Evolutionary conservation across 140 eudicot species (phyloP), one percentile per base, ranked within the genome.

Genomic region (Oenanthe javanica): DNA sequence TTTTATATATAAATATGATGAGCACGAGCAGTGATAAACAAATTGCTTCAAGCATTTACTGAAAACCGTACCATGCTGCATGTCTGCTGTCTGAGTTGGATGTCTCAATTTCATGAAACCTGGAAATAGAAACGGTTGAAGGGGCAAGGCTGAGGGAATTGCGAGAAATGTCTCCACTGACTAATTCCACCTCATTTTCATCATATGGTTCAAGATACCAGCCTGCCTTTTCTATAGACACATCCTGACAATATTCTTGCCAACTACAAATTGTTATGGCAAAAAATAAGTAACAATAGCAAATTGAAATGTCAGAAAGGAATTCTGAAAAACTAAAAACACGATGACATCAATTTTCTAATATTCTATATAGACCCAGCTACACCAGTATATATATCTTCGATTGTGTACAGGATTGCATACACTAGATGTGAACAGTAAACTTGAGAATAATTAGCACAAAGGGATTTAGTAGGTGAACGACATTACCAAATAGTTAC

Each of bases 191-290:
- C 72, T 66, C 72, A 55, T 81, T 84, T 64, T 82, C 87, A 51
- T 63, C 82, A 59, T 72, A 83, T 70, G 86, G 79, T 81, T 90
- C 94, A 77, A 91, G 85, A 84, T 89, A 87, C 92, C 97, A 95
- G 45, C 88, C 82, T 57, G 97, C 98, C 88, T 91, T 91, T 86
- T 93, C 98, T 78, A 87, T 69, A 19, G 96, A 86, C 43, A 88
- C 88, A 72, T 95, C 99, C 88, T 79, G 84, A 80, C 88, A 84
- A 87, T 82, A 95, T 70, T 86, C 92, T 71, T 92, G 80, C 99
- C 98, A 95, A 51, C 99, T 95, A 84, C 63, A 84, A 78, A 80
- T 27, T n/a, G 19, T 25, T 51, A 54, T 72, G 31, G 57, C 11
- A 80, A 16, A 23, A 52, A 63, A 27, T 49, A 6, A n/a, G 25